Evolutionary conservation across 495 filamentous ascomycete genomes (phyloP).

Genomic region (Lichenothelia convexa): DNA sequence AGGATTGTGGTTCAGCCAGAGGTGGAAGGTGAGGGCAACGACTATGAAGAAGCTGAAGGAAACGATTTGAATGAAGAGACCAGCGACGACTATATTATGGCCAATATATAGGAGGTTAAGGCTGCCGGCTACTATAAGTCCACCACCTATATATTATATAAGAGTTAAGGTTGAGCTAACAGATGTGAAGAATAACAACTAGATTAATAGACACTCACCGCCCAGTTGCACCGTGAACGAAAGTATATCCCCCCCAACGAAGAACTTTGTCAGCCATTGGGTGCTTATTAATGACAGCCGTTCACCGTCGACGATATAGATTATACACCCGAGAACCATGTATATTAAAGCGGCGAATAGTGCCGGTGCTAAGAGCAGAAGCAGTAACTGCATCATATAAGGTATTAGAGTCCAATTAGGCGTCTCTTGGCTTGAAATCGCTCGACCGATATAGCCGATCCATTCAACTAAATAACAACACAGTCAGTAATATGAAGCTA

Average conservation of each 20-base stretch:
- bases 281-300: constrained; percentile 18
- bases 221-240: constrained; percentile 25
- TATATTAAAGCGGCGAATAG: constrained; percentile 29
- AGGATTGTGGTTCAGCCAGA: constrained; percentile 2
- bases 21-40: constrained; percentile 7
- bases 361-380: constrained; percentile 18
- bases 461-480: constrained; percentile 23
- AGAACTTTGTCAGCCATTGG: constrained; percentile 25
- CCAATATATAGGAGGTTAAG: constrained; percentile 2
- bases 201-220: constrained; percentile 8
- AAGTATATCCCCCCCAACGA: constrained; percentile 28
- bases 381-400: constrained; percentile 18
- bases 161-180: neutral
- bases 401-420: constrained; percentile 10
- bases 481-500: neutral
- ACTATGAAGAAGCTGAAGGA: constrained; percentile 5
- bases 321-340: constrained; percentile 26
- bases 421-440: constrained; percentile 8
- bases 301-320: constrained; percentile 28
- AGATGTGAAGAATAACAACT: neutral
- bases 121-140: constrained; percentile 21
- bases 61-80: constrained; percentile 10
- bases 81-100: constrained; percentile 8
- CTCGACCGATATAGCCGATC: constrained; percentile 27
- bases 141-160: constrained; percentile 8